A percentile compares a stretch with the other conserved stretches of the same genome.
phyloP scores from a whole-genome alignment of 495 filamentous ascomycete genomes.

The Penicillium pulvis region DNA sequence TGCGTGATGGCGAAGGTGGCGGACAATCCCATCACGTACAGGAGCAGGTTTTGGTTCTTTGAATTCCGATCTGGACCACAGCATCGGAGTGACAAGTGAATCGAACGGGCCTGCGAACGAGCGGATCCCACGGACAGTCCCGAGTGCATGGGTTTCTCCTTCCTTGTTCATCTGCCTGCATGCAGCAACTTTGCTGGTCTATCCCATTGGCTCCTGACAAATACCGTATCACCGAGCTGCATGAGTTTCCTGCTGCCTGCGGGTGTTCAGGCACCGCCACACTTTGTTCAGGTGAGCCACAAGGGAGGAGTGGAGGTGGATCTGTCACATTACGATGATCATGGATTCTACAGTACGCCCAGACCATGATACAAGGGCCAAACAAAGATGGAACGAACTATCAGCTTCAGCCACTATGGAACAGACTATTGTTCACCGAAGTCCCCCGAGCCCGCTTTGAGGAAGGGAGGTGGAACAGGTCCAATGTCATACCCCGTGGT shows the following conservation, averaged over 20 bases:
- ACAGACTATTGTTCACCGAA: conserved; percentile 15
- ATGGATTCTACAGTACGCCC: not conserved
- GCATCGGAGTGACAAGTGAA: conserved; percentile 18
- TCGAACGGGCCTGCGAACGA: conserved; percentile 11
- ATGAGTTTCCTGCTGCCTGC: conserved; percentile 5
- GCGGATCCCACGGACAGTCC: conserved; percentile 18
- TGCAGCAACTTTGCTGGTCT: not conserved
- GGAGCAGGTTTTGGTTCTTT: conserved; percentile 13
- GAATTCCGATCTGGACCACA: conserved; percentile 29
- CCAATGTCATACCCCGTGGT: not conserved
- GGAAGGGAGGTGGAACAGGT: not conserved
- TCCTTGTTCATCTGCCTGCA: conserved; percentile 2
- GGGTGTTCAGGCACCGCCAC: conserved; percentile 24
- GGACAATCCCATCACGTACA: conserved; percentile 25
- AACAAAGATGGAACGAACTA: not conserved
- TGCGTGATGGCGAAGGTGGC: conserved; percentile 25
- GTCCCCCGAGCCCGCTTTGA: conserved; percentile 15
- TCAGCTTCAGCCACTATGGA: conserved; percentile 18
- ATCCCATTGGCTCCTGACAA: conserved; percentile 4
- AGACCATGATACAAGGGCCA: not conserved
- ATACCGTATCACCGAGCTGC: not conserved
- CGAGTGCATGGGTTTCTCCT: conserved; percentile 6
- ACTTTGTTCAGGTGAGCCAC: conserved; percentile 20
- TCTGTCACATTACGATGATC: conserved; percentile 19
- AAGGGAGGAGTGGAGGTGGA: conserved; percentile 8